Percentiles rank a stretch among this genome's conserved stretches.
Conservation (phyloP, 108 stramenopile species). For the Stephanodiscus triporus region DNA sequence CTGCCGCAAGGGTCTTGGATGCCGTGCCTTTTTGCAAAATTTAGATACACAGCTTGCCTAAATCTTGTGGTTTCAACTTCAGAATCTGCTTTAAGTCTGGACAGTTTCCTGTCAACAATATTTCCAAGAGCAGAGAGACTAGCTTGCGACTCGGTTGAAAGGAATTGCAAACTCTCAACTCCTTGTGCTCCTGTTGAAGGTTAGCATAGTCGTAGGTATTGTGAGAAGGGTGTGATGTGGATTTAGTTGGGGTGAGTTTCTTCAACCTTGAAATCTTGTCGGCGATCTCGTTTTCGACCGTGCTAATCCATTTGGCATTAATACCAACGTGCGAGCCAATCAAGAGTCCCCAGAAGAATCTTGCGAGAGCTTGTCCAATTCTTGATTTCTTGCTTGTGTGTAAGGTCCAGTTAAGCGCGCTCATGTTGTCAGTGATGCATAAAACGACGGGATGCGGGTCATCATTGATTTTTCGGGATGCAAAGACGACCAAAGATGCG, state of each 20-base stretch:
- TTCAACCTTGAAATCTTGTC: constrained; percentile 15
- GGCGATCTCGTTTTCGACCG: constrained; percentile 6
- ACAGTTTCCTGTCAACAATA: neutral
- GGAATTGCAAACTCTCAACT: constrained; percentile 5
- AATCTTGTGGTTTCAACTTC: constrained; percentile 1
- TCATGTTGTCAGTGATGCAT: constrained; percentile 3
- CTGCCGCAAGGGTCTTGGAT: neutral
- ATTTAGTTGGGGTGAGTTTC: neutral
- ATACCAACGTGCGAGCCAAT: neutral
- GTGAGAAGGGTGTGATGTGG: too few relatives aligned
- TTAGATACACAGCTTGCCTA: constrained; percentile 19
- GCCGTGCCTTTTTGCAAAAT: neutral
- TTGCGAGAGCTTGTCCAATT: constrained; percentile 7
- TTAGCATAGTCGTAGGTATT: neutral
- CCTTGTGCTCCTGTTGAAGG: constrained; percentile 7
- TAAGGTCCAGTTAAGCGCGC: neutral
- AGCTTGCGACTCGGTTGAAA: constrained; percentile 8
- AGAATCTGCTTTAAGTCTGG: neutral
- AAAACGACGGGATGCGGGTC: neutral
- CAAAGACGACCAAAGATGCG: neutral
- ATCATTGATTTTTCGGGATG: neutral
- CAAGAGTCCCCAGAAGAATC: constrained; percentile 5
- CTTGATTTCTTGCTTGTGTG: neutral
- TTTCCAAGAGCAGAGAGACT: constrained; percentile 14
- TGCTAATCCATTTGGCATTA: constrained; percentile 9